A percentile compares a stretch with the other conserved stretches of the same genome.
These are phyloP conservation scores for Scutellaria barbata DNA, from an alignment of 257 asterid species.

Conservation along the genomic window DNA sequence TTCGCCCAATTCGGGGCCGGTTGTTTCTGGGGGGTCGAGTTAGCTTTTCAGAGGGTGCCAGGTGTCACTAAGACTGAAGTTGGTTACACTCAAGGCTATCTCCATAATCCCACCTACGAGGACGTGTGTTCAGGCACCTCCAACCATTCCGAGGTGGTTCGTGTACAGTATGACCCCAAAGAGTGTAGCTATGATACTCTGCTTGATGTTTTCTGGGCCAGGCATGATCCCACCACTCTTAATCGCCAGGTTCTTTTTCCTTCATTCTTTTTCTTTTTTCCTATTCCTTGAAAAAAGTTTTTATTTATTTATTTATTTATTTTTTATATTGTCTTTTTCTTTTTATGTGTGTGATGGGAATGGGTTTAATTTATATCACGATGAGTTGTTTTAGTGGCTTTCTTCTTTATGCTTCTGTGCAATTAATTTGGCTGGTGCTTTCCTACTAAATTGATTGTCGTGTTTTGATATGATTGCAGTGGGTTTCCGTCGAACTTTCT, in stretches of 20 bases:
- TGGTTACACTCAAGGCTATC: conserved; percentile 76
- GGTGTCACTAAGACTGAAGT: conserved; percentile 89
- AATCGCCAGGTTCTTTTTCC: conserved; percentile 73
- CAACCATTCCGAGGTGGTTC: conserved; percentile 83
- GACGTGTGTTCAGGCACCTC: conserved; percentile 80
- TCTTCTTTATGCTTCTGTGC: conserved; percentile 4
- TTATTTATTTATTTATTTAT: no score
- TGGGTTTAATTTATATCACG: background rate
- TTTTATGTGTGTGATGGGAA: conserved; percentile 9
- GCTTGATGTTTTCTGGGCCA: conserved; percentile 87
- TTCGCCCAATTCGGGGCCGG: conserved; percentile 95
- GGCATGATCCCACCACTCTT: conserved; percentile 95
- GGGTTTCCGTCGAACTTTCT: no score
- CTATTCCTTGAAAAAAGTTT: background rate
- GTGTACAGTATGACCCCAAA: conserved; percentile 87
- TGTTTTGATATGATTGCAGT: background rate
- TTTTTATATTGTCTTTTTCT: background rate
- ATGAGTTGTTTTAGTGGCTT: background rate
- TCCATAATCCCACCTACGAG: conserved; percentile 76
- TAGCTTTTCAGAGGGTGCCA: conserved; percentile 84
- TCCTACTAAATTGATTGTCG: conserved; percentile 13
- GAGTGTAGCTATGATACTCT: conserved; percentile 69
- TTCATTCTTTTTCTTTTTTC: background rate
- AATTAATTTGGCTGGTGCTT: background rate
- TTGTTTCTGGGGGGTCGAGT: conserved; percentile 98